phyloP scores from a whole-genome alignment of 1,139 yeast species.

The Diutina sp. region DNA sequence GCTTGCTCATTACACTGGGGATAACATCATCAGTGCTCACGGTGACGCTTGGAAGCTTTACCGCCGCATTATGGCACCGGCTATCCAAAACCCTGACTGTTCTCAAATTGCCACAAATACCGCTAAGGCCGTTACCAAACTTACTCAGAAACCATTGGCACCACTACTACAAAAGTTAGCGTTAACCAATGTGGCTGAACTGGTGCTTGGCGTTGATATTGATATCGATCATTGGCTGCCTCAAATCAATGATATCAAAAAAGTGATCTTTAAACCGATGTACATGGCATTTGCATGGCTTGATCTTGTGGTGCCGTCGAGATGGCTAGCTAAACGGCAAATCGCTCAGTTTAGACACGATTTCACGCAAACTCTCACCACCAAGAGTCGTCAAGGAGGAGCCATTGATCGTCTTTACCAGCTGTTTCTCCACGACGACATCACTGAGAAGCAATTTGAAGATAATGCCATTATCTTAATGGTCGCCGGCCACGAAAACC shows the following conservation, averaged over 20 bases:
- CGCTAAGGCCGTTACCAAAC: constrained; percentile 10
- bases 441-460: constrained; percentile 33
- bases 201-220: constrained; percentile 34
- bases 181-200: constrained; percentile 38
- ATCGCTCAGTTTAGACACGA: constrained; percentile 29
- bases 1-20: constrained; percentile 46
- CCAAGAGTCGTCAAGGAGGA: constrained; percentile 7
- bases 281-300: constrained; percentile 42
- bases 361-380: constrained; percentile 8
- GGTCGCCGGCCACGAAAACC: constrained; percentile 57
- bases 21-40: constrained; percentile 49
- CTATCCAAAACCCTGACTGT: constrained; percentile 37
- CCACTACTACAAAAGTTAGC: constrained; percentile 35
- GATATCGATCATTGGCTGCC: constrained; percentile 13
- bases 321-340: constrained; percentile 29
- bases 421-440: constrained; percentile 21
- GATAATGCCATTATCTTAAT: constrained; percentile 47
- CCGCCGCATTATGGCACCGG: constrained; percentile 31
- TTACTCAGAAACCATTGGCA: constrained; percentile 12
- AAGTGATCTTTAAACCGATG: constrained; percentile 43
- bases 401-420: constrained; percentile 11
- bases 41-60: constrained; percentile 41
- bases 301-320: constrained; percentile 36
- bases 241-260: constrained; percentile 30
- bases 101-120: constrained; percentile 23